Evolutionary conservation across 345 rosid genomes (phyloP).

Genomic region (Camelina neglecta): DNA sequence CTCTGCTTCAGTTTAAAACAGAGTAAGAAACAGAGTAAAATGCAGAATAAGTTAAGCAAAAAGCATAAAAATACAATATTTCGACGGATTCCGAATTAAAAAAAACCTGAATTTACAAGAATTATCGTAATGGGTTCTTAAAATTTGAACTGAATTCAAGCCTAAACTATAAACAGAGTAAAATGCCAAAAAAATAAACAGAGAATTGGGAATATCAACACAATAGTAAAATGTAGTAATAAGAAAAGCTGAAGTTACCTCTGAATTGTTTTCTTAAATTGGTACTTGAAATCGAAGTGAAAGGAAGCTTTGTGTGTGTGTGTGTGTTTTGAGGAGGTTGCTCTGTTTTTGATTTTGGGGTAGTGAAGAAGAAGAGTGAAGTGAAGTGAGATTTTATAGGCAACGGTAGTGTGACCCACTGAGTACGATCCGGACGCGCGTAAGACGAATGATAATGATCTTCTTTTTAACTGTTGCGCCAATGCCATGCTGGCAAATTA

Average conservation of each 20-base stretch:
- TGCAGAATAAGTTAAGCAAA: background rate
- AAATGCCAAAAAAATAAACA: background rate
- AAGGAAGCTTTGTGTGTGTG: conserved; percentile 4
- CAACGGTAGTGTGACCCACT: conserved; percentile 3
- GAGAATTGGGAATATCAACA: background rate
- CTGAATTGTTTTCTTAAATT: no score
- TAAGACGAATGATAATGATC: background rate
- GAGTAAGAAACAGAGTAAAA: background rate
- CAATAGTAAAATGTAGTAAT: background rate
- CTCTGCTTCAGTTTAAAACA: background rate
- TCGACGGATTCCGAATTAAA: background rate
- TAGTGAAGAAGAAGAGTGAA: conserved; percentile 28
- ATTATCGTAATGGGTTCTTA: no score
- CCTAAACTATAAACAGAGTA: background rate
- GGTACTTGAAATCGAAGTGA: background rate
- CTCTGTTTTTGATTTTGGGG: conserved; percentile 15
- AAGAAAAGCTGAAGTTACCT: conserved; percentile 11
- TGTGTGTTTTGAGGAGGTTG: background rate
- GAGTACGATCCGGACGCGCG: conserved; percentile 6
- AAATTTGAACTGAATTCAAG: background rate
- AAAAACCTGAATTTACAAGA: background rate
- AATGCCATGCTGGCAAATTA: conserved; percentile 21
- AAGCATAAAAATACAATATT: background rate
- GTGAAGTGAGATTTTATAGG: conserved; percentile 24
- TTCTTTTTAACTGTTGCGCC: background rate